Conservation (phyloP, 768 basidiomycete species). For the Termitomyces sp. region DNA sequence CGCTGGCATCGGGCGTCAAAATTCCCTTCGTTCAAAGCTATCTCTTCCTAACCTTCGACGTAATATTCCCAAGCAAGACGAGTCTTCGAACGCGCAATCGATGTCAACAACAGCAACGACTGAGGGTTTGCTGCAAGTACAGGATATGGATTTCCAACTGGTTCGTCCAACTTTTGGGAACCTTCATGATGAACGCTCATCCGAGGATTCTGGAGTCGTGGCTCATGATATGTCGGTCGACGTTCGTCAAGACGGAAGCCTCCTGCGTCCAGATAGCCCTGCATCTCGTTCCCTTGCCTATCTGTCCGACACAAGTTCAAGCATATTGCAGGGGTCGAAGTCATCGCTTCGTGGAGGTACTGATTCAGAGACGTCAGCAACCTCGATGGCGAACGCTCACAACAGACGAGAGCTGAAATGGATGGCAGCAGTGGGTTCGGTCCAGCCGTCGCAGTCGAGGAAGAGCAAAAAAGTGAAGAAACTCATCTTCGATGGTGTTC, state of each 20-base stretch:
- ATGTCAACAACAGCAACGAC: constrained; percentile 15
- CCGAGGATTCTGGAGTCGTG: constrained; percentile 48
- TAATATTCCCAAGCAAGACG: constrained; percentile 32
- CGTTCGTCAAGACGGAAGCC: constrained; percentile 19
- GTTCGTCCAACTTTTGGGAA: constrained; percentile 53
- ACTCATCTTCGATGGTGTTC: constrained; percentile 71
- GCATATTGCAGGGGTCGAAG: constrained; percentile 1
- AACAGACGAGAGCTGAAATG: constrained; percentile 73
- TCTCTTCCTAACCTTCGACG: constrained; percentile 63
- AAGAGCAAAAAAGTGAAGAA: constrained; percentile 79
- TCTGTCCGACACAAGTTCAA: constrained; percentile 11
- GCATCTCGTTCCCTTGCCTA: constrained; percentile 17
- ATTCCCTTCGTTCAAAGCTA: constrained; percentile 53
- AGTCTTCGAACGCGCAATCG: constrained; percentile 19
- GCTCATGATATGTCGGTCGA: constrained; percentile 30
- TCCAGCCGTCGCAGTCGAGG: constrained; percentile 54
- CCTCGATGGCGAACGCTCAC: constrained; percentile 54
- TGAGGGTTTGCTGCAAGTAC: constrained; percentile 58
- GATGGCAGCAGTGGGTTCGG: constrained; percentile 56
- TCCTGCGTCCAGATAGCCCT: constrained; percentile 36
- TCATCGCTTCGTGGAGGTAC: constrained; percentile 6
- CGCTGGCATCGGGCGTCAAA: constrained; percentile 25
- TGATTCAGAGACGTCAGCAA: constrained; percentile 32
- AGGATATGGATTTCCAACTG: constrained; percentile 80
- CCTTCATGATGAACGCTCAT: constrained; percentile 33